Base-by-base conservation (phyloP, 1,139 yeast genomes). In the Geotrichum phurueaensis region DNA sequence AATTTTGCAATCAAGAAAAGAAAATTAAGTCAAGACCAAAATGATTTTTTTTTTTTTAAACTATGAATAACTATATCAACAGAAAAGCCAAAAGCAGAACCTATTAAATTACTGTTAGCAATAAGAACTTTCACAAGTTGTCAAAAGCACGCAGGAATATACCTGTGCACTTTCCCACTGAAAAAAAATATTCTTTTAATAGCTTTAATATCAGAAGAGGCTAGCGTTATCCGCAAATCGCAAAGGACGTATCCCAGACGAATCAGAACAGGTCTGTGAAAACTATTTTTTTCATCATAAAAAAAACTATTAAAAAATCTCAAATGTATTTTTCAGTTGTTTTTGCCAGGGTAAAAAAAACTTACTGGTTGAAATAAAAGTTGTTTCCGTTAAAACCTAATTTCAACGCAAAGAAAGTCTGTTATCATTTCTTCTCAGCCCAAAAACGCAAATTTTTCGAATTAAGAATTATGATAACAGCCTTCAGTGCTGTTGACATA, bases 211-310 rank as follows among this genome's bases (percentile, higher is more conserved):
- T 54, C 57, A 54, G 57, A 3, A 31, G 51, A 54, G 51, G 51
- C 57, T 53, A 53, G 56, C 23, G 48, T 54, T 54, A 48, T 54
- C 57, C 57, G 57, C 57, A 54, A 45, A 12, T 48, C 57, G 15
- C 9, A 20, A 22, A n/a, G 27, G 48, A 43, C 50, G 36, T 48
- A 45, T 45, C 52, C 29, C 22, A 33, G 13, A 48, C 33, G 7
- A 36, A 54, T 54, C 53, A 52, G 57, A 54, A 54, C 57, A 54
- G 57, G 57, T 54, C 57, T 54, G 57, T 54, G 57, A 54, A 49
- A 53, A 54, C 52, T 54, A 54, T 54, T 48, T 54, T 12, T 54
- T 54, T 54, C 57, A 54, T 54, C 57, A 54, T 54, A 18, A 15
- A 33, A 54, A 47, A 20, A 20, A 23, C n/a, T 13, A 48, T 13